Base-by-base conservation (phyloP, 257 asterid genomes). In the Paulownia fortunei region DNA sequence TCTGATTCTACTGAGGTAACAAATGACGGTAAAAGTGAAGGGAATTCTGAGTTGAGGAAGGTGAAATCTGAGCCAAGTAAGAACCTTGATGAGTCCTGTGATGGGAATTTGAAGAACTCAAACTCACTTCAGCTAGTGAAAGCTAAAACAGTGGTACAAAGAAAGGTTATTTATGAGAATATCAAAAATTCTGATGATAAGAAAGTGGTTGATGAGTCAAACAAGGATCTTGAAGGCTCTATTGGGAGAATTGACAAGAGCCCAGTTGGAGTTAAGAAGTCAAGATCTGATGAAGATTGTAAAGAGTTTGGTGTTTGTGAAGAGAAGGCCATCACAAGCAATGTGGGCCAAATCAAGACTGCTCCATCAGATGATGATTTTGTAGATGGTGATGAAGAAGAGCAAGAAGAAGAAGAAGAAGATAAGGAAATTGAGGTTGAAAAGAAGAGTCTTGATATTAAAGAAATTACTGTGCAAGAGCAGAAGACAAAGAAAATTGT, bases 281-380 rank as follows among this genome's bases (percentile, higher is more conserved):
- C 84, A 62, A 83, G 86, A 83, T 89, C 92, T 67, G 92, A 86
- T 56, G 90, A 82, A 18, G 82, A 80, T n/a, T 78, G 85, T 66
- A 60, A 79, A 34, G 91, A 86, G 36, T 30, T 73, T 73, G 89
- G 72, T 52, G 80, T 73, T 13, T 87, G 85, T 86, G 94, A 91
- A 76, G 93, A 89, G 74, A 81, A 78, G 24, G 80, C 61, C 19
- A 44, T 89, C 26, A 77, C 92, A 23, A 84, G 86, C 82, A 80
- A 80, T 82, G 90, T 44, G 56, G 82, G 37, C n/a, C 82, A 59
- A 42, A 69, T 24, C 63, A 81, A 86, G 77, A 69, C 66, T 10
- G 18, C 3, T 76, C 78, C 78, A 41, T 76, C 82, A 8, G 84
- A 77, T 8, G 86, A 77, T 52, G 56, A 76, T 63, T 67, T 15